Evolutionary conservation across 257 asterid species (phyloP).

Genomic region (Jacaranda mimosifolia): DNA sequence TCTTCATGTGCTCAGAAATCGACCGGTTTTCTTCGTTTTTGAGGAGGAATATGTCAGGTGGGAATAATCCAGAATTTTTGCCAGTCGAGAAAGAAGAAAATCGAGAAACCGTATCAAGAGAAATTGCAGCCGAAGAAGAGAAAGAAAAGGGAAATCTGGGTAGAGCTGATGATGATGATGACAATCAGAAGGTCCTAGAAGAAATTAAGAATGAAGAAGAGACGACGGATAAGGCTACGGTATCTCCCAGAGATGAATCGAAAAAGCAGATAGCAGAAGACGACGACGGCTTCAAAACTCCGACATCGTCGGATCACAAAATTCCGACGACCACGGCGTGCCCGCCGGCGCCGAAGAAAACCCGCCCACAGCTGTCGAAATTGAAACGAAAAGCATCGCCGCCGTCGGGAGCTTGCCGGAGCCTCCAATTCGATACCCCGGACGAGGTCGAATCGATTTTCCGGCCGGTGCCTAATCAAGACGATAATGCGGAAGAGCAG

Average conservation of each 20-base stretch:
- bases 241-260: slow-evolving; percentile 11
- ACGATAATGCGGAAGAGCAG: slow-evolving; percentile 28
- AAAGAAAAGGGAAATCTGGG: background rate
- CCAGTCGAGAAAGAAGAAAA: slow-evolving; percentile 6
- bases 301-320: slow-evolving; percentile 62
- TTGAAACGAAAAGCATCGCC: slow-evolving; percentile 48
- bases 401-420: slow-evolving; percentile 34
- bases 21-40: slow-evolving; percentile 26
- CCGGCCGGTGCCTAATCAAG: slow-evolving; percentile 31
- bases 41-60: slow-evolving; percentile 39
- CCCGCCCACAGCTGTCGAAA: slow-evolving; percentile 39
- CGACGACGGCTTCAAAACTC: slow-evolving; percentile 70
- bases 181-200: background rate
- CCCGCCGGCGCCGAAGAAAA: slow-evolving; percentile 76
- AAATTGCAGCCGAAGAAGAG: background rate
- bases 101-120: background rate
- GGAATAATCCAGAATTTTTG: slow-evolving; percentile 7
- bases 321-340: slow-evolving; percentile 60
- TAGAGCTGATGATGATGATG: background rate
- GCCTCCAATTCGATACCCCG: slow-evolving; percentile 41
- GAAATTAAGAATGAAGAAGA: slow-evolving; percentile 1
- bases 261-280: slow-evolving; percentile 34
- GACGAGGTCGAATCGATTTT: slow-evolving; percentile 51
- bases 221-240: background rate
- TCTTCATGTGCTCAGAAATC: slow-evolving; percentile 54